A percentile compares a stretch with the other conserved stretches of the same genome.
Conservation (phyloP, 108 stramenopile species). For the Pelagomonas calceolata region DNA sequence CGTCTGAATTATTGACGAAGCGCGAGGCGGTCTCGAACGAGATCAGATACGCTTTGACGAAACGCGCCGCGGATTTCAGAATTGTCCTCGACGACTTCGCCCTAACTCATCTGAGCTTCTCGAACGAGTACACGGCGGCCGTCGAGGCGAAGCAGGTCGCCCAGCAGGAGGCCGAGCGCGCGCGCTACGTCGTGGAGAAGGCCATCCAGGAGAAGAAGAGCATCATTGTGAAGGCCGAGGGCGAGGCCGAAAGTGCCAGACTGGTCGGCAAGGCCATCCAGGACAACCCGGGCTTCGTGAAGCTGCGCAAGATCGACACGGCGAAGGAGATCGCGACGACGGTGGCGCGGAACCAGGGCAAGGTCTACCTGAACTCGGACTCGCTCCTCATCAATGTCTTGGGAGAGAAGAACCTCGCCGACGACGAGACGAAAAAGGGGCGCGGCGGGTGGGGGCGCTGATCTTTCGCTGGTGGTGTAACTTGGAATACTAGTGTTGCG, state of each 20-base stretch:
- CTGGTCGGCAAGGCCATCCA: conserved; percentile 95
- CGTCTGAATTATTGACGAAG: conserved; percentile 96
- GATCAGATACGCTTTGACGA: conserved; percentile 63
- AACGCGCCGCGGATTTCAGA: conserved; percentile 74
- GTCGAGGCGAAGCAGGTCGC: conserved; percentile 99
- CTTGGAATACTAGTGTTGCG: no score
- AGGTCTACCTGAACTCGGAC: conserved; percentile 93
- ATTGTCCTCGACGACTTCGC: conserved; percentile 86
- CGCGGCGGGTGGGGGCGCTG: no score
- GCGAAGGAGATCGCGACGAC: conserved; percentile 95
- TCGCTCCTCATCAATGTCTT: conserved; percentile 82
- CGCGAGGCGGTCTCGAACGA: conserved; percentile 79
- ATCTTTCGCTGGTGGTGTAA: no score
- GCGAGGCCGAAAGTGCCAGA: conserved; percentile 94
- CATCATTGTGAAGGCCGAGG: conserved; percentile 94
- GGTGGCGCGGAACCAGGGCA: conserved; percentile 74
- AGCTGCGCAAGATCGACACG: conserved; percentile 95
- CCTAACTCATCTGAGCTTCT: conserved; percentile 96
- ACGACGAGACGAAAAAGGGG: conserved; percentile 6
- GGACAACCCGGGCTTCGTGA: conserved; percentile 98
- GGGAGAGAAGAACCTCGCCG: not conserved
- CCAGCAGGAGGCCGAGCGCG: conserved; percentile 97
- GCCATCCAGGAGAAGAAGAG: conserved; percentile 60
- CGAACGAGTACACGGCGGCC: conserved; percentile 92
- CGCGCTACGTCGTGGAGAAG: conserved; percentile 93